Conservation (phyloP, 2,329 filamentous ascomycete genomes). For the Aspergillus niger region DNA sequence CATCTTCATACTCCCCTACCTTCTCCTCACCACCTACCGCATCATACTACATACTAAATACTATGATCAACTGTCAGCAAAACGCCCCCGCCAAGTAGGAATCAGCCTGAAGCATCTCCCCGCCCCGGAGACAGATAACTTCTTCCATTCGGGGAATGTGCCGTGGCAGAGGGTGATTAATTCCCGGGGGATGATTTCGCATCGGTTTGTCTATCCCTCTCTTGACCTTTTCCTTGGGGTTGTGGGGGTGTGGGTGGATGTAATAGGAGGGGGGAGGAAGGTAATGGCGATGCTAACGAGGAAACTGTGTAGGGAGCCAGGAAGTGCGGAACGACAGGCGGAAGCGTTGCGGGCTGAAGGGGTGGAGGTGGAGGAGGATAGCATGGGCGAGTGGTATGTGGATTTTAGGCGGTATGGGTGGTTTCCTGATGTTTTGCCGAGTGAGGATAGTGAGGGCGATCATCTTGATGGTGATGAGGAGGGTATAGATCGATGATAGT, state of each 20-base stretch:
- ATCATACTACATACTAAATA: too few relatives aligned
- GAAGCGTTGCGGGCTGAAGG: slow-evolving; percentile 45
- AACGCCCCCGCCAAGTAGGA: slow-evolving; percentile 81
- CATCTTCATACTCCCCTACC: background rate
- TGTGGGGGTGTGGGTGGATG: background rate
- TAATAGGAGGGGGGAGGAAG: background rate
- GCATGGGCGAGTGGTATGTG: slow-evolving; percentile 48
- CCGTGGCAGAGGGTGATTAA: slow-evolving; percentile 96
- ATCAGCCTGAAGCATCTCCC: slow-evolving; percentile 86
- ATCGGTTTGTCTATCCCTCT: slow-evolving; percentile 59
- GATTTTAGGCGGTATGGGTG: slow-evolving; percentile 49
- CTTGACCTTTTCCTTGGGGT: too few relatives aligned
- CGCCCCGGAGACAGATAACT: slow-evolving; percentile 46
- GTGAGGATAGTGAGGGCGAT: slow-evolving; percentile 39
- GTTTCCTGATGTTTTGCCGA: slow-evolving; percentile 54
- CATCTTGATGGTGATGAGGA: background rate
- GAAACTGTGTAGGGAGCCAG: slow-evolving; percentile 37
- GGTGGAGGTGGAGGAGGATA: slow-evolving; percentile 43
- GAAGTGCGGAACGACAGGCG: slow-evolving; percentile 47
- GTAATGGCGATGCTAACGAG: background rate
- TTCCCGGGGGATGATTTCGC: slow-evolving; percentile 80
- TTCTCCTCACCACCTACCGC: too few relatives aligned
- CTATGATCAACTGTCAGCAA: slow-evolving; percentile 49
- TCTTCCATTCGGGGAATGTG: slow-evolving; percentile 75
- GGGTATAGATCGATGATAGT: background rate